A percentile compares a stretch with the other conserved stretches of the same genome.
Conservation (phyloP, 2,329 filamentous ascomycete species). For the Botrytis fabae region DNA sequence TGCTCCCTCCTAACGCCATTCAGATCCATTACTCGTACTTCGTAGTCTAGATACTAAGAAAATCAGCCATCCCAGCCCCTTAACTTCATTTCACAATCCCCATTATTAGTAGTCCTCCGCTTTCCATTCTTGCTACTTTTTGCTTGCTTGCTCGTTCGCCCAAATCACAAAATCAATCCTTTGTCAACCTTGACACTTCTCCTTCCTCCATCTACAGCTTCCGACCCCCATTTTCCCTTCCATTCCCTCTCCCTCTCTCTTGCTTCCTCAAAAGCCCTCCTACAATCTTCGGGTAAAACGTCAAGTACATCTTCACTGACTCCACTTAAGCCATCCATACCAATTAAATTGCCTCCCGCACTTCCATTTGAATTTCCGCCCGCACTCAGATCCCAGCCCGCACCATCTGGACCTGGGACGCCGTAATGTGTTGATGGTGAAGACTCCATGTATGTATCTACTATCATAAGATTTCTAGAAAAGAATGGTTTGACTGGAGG, state of each 20-base stretch:
- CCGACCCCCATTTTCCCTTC: constrained; percentile 73
- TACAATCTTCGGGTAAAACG: constrained; percentile 68
- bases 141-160: not conserved
- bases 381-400: constrained; percentile 48
- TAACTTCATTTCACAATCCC: not conserved
- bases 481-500: constrained; percentile 55
- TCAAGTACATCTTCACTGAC: constrained; percentile 65
- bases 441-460: constrained; percentile 61
- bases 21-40: not conserved
- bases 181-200: constrained; percentile 61
- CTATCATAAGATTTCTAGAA: constrained; percentile 61
- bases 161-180: constrained; percentile 42
- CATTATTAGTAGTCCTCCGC: not conserved
- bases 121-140: not conserved
- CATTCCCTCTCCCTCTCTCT: constrained; percentile 66
- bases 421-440: constrained; percentile 55
- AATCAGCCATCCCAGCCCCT: not conserved
- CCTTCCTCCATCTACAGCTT: constrained; percentile 57
- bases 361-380: not conserved
- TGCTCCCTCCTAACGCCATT: not conserved
- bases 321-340: constrained; percentile 57
- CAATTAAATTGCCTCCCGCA: not conserved
- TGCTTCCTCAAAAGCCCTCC: constrained; percentile 69
- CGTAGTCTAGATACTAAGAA: not conserved
- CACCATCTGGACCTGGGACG: constrained; percentile 58